These are phyloP conservation scores for Metarhizium robertsii DNA, from an alignment of 2,329 filamentous ascomycete genomes.

Conservation along the genomic window DNA sequence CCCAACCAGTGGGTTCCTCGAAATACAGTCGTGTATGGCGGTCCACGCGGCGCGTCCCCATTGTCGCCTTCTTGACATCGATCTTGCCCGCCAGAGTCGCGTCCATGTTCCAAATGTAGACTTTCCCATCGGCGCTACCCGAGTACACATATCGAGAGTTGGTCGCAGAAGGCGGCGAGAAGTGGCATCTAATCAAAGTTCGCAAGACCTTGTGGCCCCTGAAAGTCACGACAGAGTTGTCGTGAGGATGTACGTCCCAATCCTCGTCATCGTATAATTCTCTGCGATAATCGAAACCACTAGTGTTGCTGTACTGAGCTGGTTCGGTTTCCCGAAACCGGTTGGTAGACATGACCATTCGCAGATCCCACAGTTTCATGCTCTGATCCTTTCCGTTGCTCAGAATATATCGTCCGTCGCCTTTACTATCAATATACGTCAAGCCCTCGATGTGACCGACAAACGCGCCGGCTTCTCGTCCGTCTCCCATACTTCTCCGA, in stretches of 20 bases:
- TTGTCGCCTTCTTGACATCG: slow-evolving; percentile 65
- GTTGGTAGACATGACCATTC: slow-evolving; percentile 74
- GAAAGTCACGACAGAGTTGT: slow-evolving; percentile 91
- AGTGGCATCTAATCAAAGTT: slow-evolving; percentile 91
- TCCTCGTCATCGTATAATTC: slow-evolving; percentile 54
- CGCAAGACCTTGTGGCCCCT: slow-evolving; percentile 80
- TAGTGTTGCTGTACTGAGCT: slow-evolving; percentile 40
- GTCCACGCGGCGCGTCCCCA: slow-evolving; percentile 48
- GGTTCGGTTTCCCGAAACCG: slow-evolving; percentile 49
- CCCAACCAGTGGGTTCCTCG: slow-evolving; percentile 52
- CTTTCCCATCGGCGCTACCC: slow-evolving; percentile 79
- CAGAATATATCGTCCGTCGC: slow-evolving; percentile 71
- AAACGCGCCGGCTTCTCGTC: slow-evolving; percentile 58
- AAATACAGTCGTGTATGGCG: slow-evolving; percentile 45
- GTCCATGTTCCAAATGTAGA: slow-evolving; percentile 90
- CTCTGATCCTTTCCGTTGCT: slow-evolving; percentile 94
- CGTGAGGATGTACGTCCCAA: slow-evolving; percentile 58
- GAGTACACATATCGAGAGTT: slow-evolving; percentile 90
- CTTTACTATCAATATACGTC: slow-evolving; percentile 62
- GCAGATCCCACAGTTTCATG: slow-evolving; percentile 93
- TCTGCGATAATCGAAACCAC: slow-evolving; percentile 67
- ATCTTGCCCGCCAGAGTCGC: slow-evolving; percentile 71
- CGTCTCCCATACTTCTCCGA: slow-evolving; percentile 80
- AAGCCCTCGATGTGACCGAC: slow-evolving; percentile 58
- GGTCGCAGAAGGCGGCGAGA: slow-evolving; percentile 77